Conservation (phyloP, 2,329 filamentous ascomycete species). For the Graphium sp. region DNA sequence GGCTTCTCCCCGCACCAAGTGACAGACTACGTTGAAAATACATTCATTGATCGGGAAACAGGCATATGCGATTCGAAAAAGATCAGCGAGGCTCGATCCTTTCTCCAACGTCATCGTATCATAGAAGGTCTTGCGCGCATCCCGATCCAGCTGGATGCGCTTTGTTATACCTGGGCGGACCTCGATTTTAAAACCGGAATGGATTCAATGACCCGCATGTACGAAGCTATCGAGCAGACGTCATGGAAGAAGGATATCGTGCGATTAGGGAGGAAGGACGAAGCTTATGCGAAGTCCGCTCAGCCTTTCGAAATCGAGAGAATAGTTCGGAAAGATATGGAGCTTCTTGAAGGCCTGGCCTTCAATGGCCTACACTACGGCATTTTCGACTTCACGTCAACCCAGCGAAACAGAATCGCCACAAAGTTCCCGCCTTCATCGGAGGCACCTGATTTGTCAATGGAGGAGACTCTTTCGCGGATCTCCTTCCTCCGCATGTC, state of each 20-base stretch:
- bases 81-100: constrained; percentile 12
- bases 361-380: constrained; percentile 17
- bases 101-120: constrained; percentile 14
- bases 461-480: constrained; percentile 7
- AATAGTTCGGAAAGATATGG: constrained; percentile 7
- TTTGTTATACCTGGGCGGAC: constrained; percentile 19
- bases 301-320: constrained; percentile 2
- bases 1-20: constrained; percentile 20
- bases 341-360: constrained; percentile 14
- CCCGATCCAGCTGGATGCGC: constrained; percentile 24
- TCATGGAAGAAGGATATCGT: constrained; percentile 21
- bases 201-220: constrained; percentile 19
- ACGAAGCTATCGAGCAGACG: constrained; percentile 14
- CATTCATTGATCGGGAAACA: too few species aligned
- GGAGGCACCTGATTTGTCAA: constrained; percentile 2
- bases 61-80: constrained; percentile 3
- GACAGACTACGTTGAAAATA: constrained; percentile 12
- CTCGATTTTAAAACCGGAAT: constrained; percentile 4
- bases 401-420: constrained; percentile 8
- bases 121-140: constrained; percentile 20
- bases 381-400: constrained; percentile 14
- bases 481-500: constrained; percentile 20
- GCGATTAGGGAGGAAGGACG: constrained; percentile 10
- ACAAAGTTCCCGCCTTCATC: constrained; percentile 5
- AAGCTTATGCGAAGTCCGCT: constrained; percentile 3